phyloP scores from a whole-genome alignment of 768 basidiomycete species.

The Lentinula boryana region DNA sequence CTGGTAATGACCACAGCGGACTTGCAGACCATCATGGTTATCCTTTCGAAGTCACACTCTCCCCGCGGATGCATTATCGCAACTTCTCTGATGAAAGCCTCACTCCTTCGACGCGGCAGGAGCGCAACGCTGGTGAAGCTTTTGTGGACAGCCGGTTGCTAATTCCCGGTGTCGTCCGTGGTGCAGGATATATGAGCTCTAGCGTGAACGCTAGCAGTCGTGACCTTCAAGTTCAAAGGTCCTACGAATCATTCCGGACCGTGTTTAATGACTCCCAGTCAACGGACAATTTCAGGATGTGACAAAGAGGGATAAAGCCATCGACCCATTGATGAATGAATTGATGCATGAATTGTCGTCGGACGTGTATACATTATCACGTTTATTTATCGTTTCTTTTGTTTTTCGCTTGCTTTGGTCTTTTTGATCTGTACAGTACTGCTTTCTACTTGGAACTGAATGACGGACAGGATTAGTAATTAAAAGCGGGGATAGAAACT shows the following conservation, averaged over 20 bases:
- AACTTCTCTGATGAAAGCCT: constrained; percentile 13
- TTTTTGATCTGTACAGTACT: background rate
- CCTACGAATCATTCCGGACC: background rate
- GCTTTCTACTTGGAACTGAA: too few species aligned
- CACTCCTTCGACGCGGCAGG: background rate
- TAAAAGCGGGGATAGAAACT: too few species aligned
- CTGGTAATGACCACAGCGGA: background rate
- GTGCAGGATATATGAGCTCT: constrained; percentile 9
- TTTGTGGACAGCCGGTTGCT: constrained; percentile 6
- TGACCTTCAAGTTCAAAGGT: background rate
- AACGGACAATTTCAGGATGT: background rate
- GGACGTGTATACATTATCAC: background rate
- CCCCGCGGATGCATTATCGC: background rate
- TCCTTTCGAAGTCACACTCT: background rate
- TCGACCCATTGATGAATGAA: too few species aligned
- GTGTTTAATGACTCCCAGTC: background rate
- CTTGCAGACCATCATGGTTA: background rate
- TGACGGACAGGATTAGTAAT: too few species aligned
- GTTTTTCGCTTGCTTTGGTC: background rate
- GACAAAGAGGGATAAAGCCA: too few species aligned
- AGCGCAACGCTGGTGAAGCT: background rate
- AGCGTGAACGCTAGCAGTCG: background rate
- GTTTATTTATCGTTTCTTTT: background rate
- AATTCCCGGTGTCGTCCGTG: constrained; percentile 18
- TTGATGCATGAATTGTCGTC: background rate